Evolutionary conservation across 176 grass and related monocot genomes (phyloP).

Genomic region (Rhynchospora breviuscula): DNA sequence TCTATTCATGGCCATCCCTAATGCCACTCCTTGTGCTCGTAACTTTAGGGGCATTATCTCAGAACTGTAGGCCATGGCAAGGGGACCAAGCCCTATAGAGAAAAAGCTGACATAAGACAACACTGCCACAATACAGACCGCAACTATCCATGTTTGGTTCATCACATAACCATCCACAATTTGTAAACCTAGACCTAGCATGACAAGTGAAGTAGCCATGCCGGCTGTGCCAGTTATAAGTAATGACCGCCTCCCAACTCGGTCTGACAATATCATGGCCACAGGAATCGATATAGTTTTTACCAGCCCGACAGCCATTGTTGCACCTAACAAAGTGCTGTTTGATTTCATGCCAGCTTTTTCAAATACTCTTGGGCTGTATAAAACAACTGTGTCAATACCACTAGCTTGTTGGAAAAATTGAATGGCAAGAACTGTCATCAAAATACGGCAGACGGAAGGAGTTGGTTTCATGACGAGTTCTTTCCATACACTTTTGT

Average conservation of each 20-base stretch:
- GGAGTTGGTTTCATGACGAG: slow-evolving; percentile 24
- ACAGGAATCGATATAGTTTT: slow-evolving; percentile 33
- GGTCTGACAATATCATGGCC: slow-evolving; percentile 30
- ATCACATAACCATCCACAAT: not conserved
- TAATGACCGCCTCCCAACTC: slow-evolving; percentile 31
- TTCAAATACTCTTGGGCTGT: slow-evolving; percentile 34
- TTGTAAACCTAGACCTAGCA: slow-evolving; percentile 5
- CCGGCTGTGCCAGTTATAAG: slow-evolving; percentile 30
- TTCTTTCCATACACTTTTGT: slow-evolving; percentile 30
- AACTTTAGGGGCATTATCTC: slow-evolving; percentile 49
- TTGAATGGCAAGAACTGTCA: slow-evolving; percentile 5
- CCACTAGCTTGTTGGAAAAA: slow-evolving; percentile 38
- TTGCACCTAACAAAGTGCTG: slow-evolving; percentile 17
- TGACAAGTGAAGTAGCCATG: slow-evolving; percentile 1
- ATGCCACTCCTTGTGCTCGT: slow-evolving; percentile 33
- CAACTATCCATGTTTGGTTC: not conserved
- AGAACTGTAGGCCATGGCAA: slow-evolving; percentile 20
- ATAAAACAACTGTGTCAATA: slow-evolving; percentile 31
- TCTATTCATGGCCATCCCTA: slow-evolving; percentile 39
- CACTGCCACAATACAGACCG: slow-evolving; percentile 22
- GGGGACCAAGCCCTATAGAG: slow-evolving; percentile 41
- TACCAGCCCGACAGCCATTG: slow-evolving; percentile 27
- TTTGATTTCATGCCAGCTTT: slow-evolving; percentile 32
- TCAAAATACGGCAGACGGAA: slow-evolving; percentile 24
- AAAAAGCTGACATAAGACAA: slow-evolving; percentile 31